A percentile compares a stretch with the other conserved stretches of the same genome.
phyloP scores from a whole-genome alignment of 331 rosid genomes.

The Stylosanthes scabra region DNA sequence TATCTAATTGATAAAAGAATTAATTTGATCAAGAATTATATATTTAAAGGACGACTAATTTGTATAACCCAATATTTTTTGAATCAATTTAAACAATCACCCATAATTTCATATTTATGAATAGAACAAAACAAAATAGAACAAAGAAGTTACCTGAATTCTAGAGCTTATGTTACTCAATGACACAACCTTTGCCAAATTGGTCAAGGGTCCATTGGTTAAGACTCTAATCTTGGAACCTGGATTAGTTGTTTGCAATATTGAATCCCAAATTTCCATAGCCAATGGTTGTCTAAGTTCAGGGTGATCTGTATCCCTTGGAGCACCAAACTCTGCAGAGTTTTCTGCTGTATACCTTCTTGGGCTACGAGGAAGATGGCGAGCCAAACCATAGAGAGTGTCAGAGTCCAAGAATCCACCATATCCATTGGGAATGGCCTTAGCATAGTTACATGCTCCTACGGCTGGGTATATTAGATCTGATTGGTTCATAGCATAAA shows the following conservation, averaged over 20 bases:
- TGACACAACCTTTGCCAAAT: conserved; percentile 73
- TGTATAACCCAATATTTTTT: too few relatives aligned
- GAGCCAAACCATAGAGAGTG: conserved; percentile 91
- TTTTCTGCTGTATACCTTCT: conserved; percentile 82
- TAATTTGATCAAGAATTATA: too few relatives aligned
- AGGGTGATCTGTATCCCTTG: conserved; percentile 67
- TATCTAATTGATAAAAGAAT: too few relatives aligned
- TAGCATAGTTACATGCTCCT: conserved; percentile 71
- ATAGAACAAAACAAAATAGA: conserved; percentile 8
- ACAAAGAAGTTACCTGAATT: conserved; percentile 71
- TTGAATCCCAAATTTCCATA: conserved; percentile 78
- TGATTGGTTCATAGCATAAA: conserved; percentile 70
- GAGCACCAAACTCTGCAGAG: conserved; percentile 65
- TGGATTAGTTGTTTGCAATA: conserved; percentile 52
- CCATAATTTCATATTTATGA: too few relatives aligned
- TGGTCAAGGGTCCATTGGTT: conserved; percentile 95
- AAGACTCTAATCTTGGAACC: conserved; percentile 72
- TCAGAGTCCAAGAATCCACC: conserved; percentile 91
- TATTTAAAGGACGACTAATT: too few relatives aligned
- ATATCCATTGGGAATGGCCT: conserved; percentile 86
- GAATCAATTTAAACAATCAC: too few relatives aligned
- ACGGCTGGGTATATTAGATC: conserved; percentile 53
- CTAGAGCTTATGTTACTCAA: conserved; percentile 49
- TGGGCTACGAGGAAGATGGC: conserved; percentile 78
- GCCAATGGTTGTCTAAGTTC: conserved; percentile 79